Conservation (phyloP, 371 early-diverging fungal genomes). For the Lichtheimia ornata region DNA sequence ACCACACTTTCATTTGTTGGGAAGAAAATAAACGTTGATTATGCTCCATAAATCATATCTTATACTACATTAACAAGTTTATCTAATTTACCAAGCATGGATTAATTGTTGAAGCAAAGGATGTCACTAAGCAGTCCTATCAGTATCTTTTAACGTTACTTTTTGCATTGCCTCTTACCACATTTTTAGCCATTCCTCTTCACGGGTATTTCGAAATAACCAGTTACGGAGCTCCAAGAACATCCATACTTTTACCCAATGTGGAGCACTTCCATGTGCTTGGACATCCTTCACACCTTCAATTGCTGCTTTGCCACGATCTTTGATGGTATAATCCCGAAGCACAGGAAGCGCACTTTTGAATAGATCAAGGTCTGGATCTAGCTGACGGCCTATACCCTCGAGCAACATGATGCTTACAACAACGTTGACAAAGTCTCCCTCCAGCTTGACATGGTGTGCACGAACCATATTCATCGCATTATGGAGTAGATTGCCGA, state of each 20-base stretch:
- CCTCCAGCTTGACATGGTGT: slow-evolving; percentile 92
- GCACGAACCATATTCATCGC: slow-evolving; percentile 85
- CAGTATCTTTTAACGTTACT: not conserved
- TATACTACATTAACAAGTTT: no score
- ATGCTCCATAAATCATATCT: no score
- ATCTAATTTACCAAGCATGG: no score
- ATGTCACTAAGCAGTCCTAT: slow-evolving; percentile 11
- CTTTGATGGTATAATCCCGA: slow-evolving; percentile 64
- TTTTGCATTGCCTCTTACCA: slow-evolving; percentile 31
- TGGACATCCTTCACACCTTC: slow-evolving; percentile 57
- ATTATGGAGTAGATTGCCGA: slow-evolving; percentile 73
- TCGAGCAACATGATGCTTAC: slow-evolving; percentile 90
- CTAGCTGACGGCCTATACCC: slow-evolving; percentile 89
- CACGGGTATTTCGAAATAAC: slow-evolving; percentile 45
- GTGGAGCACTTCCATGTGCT: slow-evolving; percentile 43
- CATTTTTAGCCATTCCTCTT: slow-evolving; percentile 47
- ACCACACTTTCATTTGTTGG: no score
- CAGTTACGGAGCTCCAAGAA: slow-evolving; percentile 76
- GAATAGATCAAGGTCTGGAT: slow-evolving; percentile 91
- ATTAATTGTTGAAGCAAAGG: slow-evolving; percentile 16
- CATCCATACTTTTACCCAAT: slow-evolving; percentile 79
- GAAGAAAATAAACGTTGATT: no score
- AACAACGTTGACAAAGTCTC: slow-evolving; percentile 91
- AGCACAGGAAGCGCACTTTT: slow-evolving; percentile 80
- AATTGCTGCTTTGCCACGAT: slow-evolving; percentile 55